A percentile compares a stretch with the other conserved stretches of the same genome.
Evolutionary conservation across 352 stramenopile genomes (phyloP).

Genomic region (Phytophthora europaea): DNA sequence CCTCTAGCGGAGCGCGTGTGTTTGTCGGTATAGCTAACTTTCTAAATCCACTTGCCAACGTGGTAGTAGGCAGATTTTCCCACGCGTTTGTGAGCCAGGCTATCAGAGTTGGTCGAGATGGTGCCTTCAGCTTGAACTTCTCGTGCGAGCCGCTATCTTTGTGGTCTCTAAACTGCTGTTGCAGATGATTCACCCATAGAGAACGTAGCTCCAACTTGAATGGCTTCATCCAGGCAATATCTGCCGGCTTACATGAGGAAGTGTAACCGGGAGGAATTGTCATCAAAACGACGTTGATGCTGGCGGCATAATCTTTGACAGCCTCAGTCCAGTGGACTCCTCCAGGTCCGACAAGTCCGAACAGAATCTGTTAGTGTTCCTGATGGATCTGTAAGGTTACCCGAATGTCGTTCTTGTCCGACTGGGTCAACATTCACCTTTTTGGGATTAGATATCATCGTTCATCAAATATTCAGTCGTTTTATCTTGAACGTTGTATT

Average conservation of each 20-base stretch:
- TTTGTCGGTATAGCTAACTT: background rate
- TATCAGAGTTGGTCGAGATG: background rate
- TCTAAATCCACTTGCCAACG: background rate
- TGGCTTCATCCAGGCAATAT: conserved; percentile 28
- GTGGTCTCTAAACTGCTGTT: background rate
- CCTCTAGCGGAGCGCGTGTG: background rate
- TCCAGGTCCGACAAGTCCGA: too few species aligned
- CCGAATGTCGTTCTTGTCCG: too few species aligned
- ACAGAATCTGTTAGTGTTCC: too few species aligned
- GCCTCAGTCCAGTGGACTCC: conserved; percentile 21
- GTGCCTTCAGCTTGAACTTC: background rate
- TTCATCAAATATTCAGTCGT: too few species aligned
- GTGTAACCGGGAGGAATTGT: conserved; percentile 15
- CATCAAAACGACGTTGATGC: conserved; percentile 8
- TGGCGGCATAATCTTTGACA: background rate
- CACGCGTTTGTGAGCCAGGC: background rate
- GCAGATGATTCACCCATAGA: background rate
- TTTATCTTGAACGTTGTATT: too few species aligned
- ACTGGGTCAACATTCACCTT: too few species aligned
- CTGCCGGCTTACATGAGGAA: conserved; percentile 11
- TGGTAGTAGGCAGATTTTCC: background rate
- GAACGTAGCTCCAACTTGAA: conserved; percentile 8
- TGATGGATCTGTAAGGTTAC: too few species aligned
- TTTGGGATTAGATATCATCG: too few species aligned
- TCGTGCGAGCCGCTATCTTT: background rate